Conservation (phyloP, 2,329 filamentous ascomycete species). For the Fonsecaea nubica region DNA sequence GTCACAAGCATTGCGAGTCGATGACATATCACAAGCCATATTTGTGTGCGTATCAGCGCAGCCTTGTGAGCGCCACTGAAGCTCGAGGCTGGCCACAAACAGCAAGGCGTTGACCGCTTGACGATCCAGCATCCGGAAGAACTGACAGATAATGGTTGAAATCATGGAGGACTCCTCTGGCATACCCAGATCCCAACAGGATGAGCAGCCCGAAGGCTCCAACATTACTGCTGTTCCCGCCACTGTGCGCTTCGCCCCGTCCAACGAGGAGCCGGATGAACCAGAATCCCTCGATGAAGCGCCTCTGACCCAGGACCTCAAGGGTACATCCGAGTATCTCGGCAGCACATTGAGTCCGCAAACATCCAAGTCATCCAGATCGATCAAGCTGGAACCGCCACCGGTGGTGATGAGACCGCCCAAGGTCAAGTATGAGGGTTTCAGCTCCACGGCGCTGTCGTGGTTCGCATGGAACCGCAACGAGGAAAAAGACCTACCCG, state of each 20-base stretch:
- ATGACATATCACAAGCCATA: not conserved
- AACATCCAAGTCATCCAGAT: constrained; percentile 16
- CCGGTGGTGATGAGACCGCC: constrained; percentile 27
- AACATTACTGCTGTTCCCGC: not conserved
- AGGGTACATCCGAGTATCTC: not conserved
- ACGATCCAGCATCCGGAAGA: not conserved
- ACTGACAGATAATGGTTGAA: not conserved
- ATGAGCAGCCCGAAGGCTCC: not conserved
- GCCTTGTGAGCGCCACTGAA: not conserved
- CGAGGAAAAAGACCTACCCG: constrained; percentile 25
- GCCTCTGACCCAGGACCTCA: not conserved
- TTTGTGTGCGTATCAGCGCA: not conserved
- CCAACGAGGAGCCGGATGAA: not conserved
- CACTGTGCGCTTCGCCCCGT: not conserved
- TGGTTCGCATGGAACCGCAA: constrained; percentile 23
- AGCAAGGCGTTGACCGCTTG: not conserved
- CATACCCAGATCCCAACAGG: not conserved
- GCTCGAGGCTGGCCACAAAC: not conserved
- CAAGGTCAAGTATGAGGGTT: constrained; percentile 23
- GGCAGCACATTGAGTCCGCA: constrained; percentile 11
- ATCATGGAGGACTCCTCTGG: not conserved
- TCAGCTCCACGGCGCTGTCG: constrained; percentile 19
- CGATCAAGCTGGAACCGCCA: constrained; percentile 23
- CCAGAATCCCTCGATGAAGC: not conserved
- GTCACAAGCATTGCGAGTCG: not conserved